Evolutionary conservation across 208 protist species (phyloP), one percentile per base, ranked within the genome.

Genomic region (Leishmania gerbilli): DNA sequence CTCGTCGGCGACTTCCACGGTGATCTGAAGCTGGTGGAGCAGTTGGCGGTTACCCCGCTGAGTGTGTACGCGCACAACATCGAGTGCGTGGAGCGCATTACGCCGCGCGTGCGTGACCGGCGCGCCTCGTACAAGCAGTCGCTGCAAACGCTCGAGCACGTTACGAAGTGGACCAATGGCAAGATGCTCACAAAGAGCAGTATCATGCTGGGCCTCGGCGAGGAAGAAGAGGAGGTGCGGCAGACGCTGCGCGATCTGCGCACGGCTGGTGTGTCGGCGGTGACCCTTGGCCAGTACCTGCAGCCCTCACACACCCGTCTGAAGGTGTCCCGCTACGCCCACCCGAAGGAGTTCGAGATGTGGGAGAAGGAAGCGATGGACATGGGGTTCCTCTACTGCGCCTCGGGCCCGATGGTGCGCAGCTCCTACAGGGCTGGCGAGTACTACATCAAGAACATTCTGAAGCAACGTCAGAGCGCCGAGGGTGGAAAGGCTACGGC

Each of bases 51-150:
- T 8, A 94, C 95, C 56, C 98, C 99, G 8, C 91, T 99, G 37
- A 99, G 98, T 81, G 99, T 99, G 27, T 99, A 98, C 87, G 99
- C 99, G 27, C 99, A 99, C 92, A 99, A 99, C 89, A 98, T 99
- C 80, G 99, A 99, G 90, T 99, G 97, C 72, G 97, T 99, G 13
- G 97, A 99, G 89, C 91, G 95, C 37, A 89, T 97, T 74, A 96
- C 95, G 9, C 88, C 93, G 7, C 91, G 92, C 56, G 99, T 99
- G 51, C 91, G 99, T 17, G 99, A 99, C 86, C 87, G 95, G 15
- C 92, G 99, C 6, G 99, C 99, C 7, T 91, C 95, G 27, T 99
- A 99, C 85, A 65, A 79, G 74, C 98, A 99, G 91, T 99, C 97
- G 1, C 87, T 99, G 21, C 79, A 88, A 13, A 97, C 98, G 8